phyloP scores from a whole-genome alignment of 305 asterid genomes.

The Plantago coronopus region DNA sequence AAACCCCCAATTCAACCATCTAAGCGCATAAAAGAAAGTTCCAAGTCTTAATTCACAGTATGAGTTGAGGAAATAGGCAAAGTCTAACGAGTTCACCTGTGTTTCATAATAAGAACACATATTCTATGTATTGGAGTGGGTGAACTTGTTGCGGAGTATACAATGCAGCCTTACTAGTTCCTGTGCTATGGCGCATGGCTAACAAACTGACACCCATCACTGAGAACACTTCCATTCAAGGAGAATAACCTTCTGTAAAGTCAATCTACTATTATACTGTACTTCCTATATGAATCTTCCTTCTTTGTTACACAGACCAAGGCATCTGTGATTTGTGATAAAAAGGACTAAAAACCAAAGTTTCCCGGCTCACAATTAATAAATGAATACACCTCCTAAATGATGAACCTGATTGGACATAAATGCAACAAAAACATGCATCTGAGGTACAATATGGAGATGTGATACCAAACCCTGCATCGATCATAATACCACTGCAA shows the following conservation, averaged over 20 bases:
- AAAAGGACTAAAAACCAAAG: constrained; percentile 50
- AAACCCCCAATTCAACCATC: no score
- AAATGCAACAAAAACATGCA: constrained; percentile 1
- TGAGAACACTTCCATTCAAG: constrained; percentile 21
- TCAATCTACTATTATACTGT: constrained; percentile 26
- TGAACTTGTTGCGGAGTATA: constrained; percentile 14
- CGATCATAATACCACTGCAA: constrained; percentile 6
- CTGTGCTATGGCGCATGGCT: constrained; percentile 16
- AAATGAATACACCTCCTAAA: constrained; percentile 30
- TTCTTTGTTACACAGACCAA: constrained; percentile 45
- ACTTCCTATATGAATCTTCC: constrained; percentile 25
- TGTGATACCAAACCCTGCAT: constrained; percentile 4
- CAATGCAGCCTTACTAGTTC: constrained; percentile 14
- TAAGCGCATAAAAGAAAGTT: no score
- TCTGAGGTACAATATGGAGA: constrained; percentile 5
- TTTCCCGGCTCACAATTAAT: constrained; percentile 47
- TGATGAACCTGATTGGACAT: background rate
- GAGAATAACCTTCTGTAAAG: constrained; percentile 15
- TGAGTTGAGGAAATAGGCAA: no score
- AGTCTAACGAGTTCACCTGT: background rate
- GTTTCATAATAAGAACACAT: constrained; percentile 8
- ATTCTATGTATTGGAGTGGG: constrained; percentile 14
- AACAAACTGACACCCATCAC: constrained; percentile 14
- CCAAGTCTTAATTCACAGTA: no score
- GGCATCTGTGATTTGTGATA: constrained; percentile 36